Evolutionary conservation across 768 basidiomycete species (phyloP).

Genomic region (Phanerochaete carnosa): DNA sequence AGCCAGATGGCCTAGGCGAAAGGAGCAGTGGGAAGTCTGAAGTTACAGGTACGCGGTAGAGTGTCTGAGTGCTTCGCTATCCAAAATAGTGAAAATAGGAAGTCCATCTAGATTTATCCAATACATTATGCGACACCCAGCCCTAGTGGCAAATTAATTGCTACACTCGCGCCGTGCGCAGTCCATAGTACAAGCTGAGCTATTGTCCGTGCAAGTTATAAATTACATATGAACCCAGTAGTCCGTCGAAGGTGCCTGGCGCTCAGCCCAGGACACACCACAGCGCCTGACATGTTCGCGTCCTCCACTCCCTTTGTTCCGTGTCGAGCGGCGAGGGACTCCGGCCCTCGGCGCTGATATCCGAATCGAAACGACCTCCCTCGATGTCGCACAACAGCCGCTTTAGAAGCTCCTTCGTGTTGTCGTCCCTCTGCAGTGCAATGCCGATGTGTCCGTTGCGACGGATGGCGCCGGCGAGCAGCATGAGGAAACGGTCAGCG

Average conservation of each 20-base stretch:
- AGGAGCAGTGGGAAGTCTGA: too few relatives aligned
- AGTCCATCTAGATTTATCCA: background rate
- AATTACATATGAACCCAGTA: background rate
- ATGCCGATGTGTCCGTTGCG: background rate
- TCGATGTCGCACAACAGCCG: background rate
- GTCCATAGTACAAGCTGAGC: background rate
- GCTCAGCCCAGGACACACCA: background rate
- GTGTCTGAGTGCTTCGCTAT: too few relatives aligned
- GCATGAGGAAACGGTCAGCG: slow-evolving; percentile 1
- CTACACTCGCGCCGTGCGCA: too few relatives aligned
- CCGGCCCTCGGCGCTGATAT: background rate
- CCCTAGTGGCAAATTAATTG: too few relatives aligned
- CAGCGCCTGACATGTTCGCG: background rate
- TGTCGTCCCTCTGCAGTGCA: background rate
- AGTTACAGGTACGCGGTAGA: too few relatives aligned
- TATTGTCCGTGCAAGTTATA: background rate
- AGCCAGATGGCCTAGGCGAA: too few relatives aligned
- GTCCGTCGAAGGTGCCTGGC: too few relatives aligned
- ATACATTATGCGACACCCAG: too few relatives aligned
- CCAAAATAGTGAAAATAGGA: too few relatives aligned
- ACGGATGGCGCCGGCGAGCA: background rate
- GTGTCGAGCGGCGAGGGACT: background rate
- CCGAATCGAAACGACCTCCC: background rate
- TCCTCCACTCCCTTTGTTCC: background rate
- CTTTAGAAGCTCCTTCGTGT: background rate